A percentile compares a stretch with the other conserved stretches of the same genome.
Conservation (phyloP, 495 filamentous ascomycete genomes). For the Immersiella caudata region DNA sequence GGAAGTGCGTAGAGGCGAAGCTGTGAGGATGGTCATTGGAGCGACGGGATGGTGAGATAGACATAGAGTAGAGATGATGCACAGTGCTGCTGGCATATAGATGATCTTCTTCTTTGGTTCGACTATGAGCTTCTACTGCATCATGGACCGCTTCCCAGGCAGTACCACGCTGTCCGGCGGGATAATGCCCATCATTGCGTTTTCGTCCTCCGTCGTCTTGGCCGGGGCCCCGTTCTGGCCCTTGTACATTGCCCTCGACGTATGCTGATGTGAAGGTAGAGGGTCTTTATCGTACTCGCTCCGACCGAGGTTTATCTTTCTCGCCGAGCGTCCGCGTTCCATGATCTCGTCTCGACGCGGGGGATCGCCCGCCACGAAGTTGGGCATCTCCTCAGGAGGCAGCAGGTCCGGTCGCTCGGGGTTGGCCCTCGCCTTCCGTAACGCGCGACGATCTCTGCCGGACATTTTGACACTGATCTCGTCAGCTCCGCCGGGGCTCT, state of each 20-base stretch:
- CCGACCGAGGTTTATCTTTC: conserved; percentile 22
- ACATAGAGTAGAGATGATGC: not conserved
- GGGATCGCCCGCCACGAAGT: conserved; percentile 12
- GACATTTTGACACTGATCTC: conserved; percentile 24
- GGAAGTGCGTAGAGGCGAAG: conserved; percentile 46
- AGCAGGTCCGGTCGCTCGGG: conserved; percentile 17
- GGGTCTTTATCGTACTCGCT: not conserved
- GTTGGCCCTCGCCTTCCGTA: conserved; percentile 2
- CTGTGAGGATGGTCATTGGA: not conserved
- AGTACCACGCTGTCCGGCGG: not conserved
- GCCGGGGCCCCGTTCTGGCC: conserved; percentile 1
- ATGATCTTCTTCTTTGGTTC: not conserved
- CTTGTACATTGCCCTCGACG: conserved; percentile 17
- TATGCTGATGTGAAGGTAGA: conserved; percentile 15
- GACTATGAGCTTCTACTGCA: not conserved
- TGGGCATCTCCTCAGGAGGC: conserved; percentile 16
- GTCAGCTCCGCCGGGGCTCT: conserved; percentile 32
- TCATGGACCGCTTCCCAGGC: not conserved
- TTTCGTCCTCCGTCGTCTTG: conserved; percentile 2
- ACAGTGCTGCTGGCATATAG: not conserved
- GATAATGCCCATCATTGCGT: not conserved
- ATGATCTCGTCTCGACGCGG: conserved; percentile 3
- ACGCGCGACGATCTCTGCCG: conserved; percentile 19
- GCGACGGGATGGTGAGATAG: conserved; percentile 2
- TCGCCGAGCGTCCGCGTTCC: conserved; percentile 22